phyloP scores from a whole-genome alignment of 352 stramenopile genomes.

The Paralagenidium karlingii region DNA sequence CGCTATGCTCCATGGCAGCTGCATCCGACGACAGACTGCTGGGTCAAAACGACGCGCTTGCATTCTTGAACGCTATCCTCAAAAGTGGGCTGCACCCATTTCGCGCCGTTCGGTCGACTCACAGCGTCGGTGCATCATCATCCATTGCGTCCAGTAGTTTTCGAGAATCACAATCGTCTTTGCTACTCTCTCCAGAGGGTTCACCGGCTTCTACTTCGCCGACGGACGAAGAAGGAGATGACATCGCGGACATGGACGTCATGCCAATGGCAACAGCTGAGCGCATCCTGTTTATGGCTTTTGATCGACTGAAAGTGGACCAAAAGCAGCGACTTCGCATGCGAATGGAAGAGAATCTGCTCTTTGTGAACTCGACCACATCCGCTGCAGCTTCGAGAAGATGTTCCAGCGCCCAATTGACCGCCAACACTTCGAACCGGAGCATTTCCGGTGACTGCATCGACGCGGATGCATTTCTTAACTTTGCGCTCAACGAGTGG shows the following conservation, averaged over 20 bases:
- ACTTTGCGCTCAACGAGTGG: conserved; percentile 53
- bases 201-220: neutral
- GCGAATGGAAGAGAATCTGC: conserved; percentile 21
- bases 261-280: conserved; percentile 21
- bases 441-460: conserved; percentile 11
- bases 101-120: neutral
- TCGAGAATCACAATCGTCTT: neutral
- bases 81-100: conserved; percentile 32
- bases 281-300: conserved; percentile 31
- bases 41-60: conserved; percentile 52
- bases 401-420: neutral
- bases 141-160: neutral
- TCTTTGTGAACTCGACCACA: conserved; percentile 5
- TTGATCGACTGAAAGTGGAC: conserved; percentile 27
- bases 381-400: neutral
- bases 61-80: conserved; percentile 42
- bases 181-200: neutral
- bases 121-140: neutral
- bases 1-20: conserved; percentile 53
- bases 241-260: conserved; percentile 11
- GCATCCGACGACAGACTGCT: conserved; percentile 41
- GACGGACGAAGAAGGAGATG: neutral
- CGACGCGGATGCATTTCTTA: conserved; percentile 33
- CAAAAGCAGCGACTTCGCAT: conserved; percentile 25
- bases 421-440: conserved; percentile 4